Evolutionary conservation across 2,329 filamentous ascomycete species (phyloP), one percentile per base, ranked within the genome.

Genomic region (Neofusicoccum ribis): DNA sequence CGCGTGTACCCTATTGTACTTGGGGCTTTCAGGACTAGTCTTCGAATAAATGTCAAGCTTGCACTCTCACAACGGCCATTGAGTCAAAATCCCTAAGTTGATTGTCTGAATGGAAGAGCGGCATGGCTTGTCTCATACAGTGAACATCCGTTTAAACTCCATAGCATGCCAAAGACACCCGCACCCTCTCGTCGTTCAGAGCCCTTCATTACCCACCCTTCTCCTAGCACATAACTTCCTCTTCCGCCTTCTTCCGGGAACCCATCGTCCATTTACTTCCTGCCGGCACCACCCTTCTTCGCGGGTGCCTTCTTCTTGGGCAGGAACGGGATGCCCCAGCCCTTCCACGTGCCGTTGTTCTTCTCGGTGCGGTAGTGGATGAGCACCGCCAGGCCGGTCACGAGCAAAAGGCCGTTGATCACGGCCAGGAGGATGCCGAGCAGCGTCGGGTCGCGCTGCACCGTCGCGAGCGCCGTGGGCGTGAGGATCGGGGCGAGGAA

Each of bases 401-500:
- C 17, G 5, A 37, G 15, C 1, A 43, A 4, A 37, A 68, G 51
- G 27, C 60, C 67, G 52, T 60, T 31, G 27, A 60, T 34, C 54
- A 65, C 63, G 5, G 46, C 60, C 17, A 63, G 23, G 31, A 68
- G 50, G 67, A 66, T 67, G 61, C 60, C 66, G 2, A 68, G 66
- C 31, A 67, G 64, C 47, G 65, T 41, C 15, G 67, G 64, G 50
- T 66, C 61, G 41, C 64, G 63, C 52, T 68, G 66, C 9, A 68
- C 66, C 15, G 67, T 66, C 5, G 66, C 66, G 44, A 68, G 67
- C 17, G 67, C 67, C 31, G 63, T 65, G 23, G 67, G 67, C 11
- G 67, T 68, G 34, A 68, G 64, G 54, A 68, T 60, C 6, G 67
- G 67, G 20, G 43, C 39, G 39, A 68, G 67, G 46, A 66, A 68